Evolutionary conservation across 192 early-diverging fungal genomes (phyloP), one percentile per base, ranked within the genome.

Genomic region (Podila horticola): DNA sequence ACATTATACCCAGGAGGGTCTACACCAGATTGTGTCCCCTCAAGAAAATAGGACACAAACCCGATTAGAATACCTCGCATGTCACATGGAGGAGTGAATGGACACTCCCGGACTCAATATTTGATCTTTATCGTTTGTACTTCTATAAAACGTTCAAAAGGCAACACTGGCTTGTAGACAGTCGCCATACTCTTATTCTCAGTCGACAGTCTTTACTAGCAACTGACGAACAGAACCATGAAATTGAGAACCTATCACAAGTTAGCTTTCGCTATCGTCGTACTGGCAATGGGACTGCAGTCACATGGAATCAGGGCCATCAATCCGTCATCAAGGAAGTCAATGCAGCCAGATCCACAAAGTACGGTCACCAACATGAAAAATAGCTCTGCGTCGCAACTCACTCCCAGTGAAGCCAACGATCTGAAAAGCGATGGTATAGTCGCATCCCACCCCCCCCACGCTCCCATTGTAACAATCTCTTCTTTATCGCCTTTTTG

Each of bases 181-280:
- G 31, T 4, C 5, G 5, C 31, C 31, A 4, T 31, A 31, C 31
- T 31, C 5, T 31, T 31, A 31, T 31, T 31, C 31, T 31, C 31
- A 31, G 31, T 36, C 34, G 34, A 36, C 34, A 36, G 34, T 36
- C 7, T 4, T 36, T 36, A 36, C 34, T 36, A 36, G 34, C 8
- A 36, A 36, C 34, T 7, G 34, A 8, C 34, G 6, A 55, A 55
- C 58, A 59, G 9, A 59, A 59, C 24, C 28, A 59, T 59, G 58
- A 59, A 59, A 30, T 59, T 26, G 58, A 59, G 2, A 26, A 59
- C 24, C 58, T 59, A 59, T 59, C 26, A 10, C 58, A 59, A 59
- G 58, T 26, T 59, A 26, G 28, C 58, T 20, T 30, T 59, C 58
- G 28, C 9, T 26, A 26, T 59, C 13, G 19, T 28, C 3, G 58